These are phyloP conservation scores for Leccinum subtestaceum DNA, from an alignment of 768 basidiomycete species.

Conservation along the genomic window DNA sequence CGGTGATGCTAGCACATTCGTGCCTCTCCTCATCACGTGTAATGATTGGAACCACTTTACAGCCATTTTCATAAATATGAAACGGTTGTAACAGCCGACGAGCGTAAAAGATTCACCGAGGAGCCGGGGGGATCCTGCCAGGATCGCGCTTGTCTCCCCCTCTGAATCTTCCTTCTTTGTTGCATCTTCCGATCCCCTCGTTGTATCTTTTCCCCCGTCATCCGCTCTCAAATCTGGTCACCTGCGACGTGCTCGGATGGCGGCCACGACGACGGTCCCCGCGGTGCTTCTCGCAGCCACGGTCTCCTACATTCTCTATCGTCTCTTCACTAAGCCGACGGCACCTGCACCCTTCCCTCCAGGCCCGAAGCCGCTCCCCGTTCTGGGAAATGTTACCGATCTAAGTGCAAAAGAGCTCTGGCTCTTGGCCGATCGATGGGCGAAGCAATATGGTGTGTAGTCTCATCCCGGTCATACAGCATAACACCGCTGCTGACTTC, in stretches of 20 bases:
- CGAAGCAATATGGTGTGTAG: conserved; percentile 56
- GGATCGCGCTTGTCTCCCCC: background rate
- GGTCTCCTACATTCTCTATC: conserved; percentile 19
- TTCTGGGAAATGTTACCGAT: conserved; percentile 64
- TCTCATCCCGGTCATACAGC: background rate
- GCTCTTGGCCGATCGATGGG: conserved; percentile 61
- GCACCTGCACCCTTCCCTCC: conserved; percentile 50
- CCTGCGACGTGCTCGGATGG: conserved; percentile 14
- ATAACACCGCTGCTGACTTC: background rate
- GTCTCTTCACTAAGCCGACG: conserved; percentile 12
- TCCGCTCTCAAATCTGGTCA: background rate
- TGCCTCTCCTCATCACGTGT: background rate
- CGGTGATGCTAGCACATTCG: background rate
- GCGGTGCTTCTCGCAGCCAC: conserved; percentile 20
- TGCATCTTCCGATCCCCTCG: conserved; percentile 14
- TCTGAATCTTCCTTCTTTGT: conserved; percentile 22
- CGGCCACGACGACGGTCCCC: conserved; percentile 7
- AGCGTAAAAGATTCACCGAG: background rate
- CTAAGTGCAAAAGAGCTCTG: conserved; percentile 62
- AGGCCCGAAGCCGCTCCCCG: conserved; percentile 62
- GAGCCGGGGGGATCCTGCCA: background rate
- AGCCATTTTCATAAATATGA: too few relatives aligned
- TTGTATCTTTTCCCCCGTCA: background rate
- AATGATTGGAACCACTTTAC: background rate
- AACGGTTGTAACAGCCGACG: background rate